Evolutionary conservation across 1,139 yeast species (phyloP).

Genomic region (Meyerozyma guilliermondii): DNA sequence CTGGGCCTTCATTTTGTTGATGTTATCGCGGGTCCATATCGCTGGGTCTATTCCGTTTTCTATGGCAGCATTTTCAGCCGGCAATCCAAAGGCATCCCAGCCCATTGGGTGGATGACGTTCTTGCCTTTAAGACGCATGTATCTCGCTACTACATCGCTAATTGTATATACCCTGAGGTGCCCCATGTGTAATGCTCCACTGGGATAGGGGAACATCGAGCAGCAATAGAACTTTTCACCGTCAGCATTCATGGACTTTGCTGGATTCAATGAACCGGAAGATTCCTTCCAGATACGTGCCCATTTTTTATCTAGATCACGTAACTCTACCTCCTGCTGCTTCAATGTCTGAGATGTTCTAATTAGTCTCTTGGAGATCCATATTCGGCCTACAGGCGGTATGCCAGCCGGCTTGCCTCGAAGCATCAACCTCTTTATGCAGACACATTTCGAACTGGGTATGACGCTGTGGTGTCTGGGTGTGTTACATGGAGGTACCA

Average conservation of each 20-base stretch:
- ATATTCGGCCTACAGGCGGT: not conserved
- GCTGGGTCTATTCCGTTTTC: constrained; percentile 78
- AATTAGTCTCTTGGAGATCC: not conserved
- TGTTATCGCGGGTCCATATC: constrained; percentile 76
- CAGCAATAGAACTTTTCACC: constrained; percentile 57
- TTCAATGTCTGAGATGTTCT: not conserved
- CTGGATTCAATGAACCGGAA: constrained; percentile 40
- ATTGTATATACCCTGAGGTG: constrained; percentile 90
- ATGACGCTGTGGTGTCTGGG: not conserved
- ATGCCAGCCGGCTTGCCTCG: not conserved
- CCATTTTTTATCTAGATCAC: constrained; percentile 49
- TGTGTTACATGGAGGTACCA: not conserved
- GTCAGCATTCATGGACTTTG: constrained; percentile 18
- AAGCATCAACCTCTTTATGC: not conserved
- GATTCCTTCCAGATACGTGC: constrained; percentile 40
- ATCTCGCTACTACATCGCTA: constrained; percentile 78
- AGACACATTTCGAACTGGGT: not conserved
- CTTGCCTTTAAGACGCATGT: constrained; percentile 68
- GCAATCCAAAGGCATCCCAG: constrained; percentile 98
- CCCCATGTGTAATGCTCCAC: constrained; percentile 89
- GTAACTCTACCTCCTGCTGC: constrained; percentile 9
- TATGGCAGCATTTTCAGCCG: constrained; percentile 97
- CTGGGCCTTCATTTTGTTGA: constrained; percentile 77
- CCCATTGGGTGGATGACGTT: constrained; percentile 95
- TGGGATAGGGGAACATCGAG: constrained; percentile 95